Base-by-base conservation (phyloP, 768 basidiomycete genomes). In the Tubosaeta sp. region DNA sequence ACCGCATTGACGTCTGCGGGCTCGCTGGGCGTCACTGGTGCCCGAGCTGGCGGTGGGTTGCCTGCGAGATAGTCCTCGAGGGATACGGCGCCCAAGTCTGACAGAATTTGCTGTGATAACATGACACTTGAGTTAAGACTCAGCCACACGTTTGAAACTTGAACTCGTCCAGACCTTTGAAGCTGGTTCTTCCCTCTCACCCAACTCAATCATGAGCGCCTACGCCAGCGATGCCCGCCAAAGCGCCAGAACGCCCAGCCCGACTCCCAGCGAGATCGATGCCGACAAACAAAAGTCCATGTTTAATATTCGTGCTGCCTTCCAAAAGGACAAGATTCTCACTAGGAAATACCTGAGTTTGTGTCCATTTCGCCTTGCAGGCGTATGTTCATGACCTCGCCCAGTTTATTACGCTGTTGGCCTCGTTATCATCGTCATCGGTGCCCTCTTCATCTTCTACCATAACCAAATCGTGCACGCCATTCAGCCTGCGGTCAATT, bases 211-310 rank as follows among this genome's bases (percentile, higher is more conserved):
- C 51, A 62, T 62, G 60, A 58, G 50, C 56, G 52, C 17, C 48
- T 62, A 68, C 2, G 41, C 17, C 35, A 52, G 46, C 34, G 52
- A 59, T 52, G 60, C 9, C 17, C 64, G 68, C 0, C 14, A 31
- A 19, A 25, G 34, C 13, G 52, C 60, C 10, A 72, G 81, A 32
- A 85, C 83, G 5, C 83, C 83, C 13, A 84, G 82, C 57, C 84
- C 84, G 0, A 83, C 84, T 1, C 84, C 83, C 6, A 84, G 81
- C 60, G 84, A 85, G 66, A 61, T 61, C 34, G 72, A 70, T 49
- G 74, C 75, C 45, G 64, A 84, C 47, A 63, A 69, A 1, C 62
- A 63, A 44, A 73, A 62, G 5, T 64, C 72, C 0, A 71, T 78
- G 31, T 54, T 85, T 46, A 70, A 80, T 57, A 79, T 75, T 71